Evolutionary conservation across 2,329 filamentous ascomycete species (phyloP), one percentile per base, ranked within the genome.

Genomic region (Diaporthe caulivora): DNA sequence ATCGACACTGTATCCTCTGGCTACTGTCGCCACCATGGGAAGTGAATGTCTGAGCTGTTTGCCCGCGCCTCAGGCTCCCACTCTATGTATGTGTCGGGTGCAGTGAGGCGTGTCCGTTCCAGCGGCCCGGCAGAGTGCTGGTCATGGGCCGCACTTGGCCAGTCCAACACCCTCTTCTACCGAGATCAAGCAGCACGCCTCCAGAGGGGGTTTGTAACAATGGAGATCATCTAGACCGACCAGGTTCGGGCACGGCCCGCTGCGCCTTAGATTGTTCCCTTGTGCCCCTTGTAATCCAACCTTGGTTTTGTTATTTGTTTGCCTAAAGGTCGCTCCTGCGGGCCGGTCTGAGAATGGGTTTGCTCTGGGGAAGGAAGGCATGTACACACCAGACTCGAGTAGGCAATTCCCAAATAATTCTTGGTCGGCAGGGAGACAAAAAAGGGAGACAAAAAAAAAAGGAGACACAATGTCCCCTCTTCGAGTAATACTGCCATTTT

Each of bases 61-160:
- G n/a, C 57, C 47, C 53, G 47, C 47, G 62, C 62, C 62, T 53
- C 44, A 67, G 62, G 62, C 47, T 53, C 31, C 44, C 34, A 47
- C 10, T 40, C 15, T 7, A 67, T 40, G 51, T 21, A 2, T 10
- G 10, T 37, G 8, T 8, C 31, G 21, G 47, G 47, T 67, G n/a
- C 37, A 15, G 15, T 26, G 62, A 37, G 31, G 44, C 29, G 29
- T 51, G 62, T 51, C 62, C 47, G 31, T 65, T 6, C 44, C n/a
- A 11, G 21, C 62, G 62, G 62, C 62, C 62, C 62, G 62, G 31
- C 29, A 37, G 29, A 26, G 18, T 34, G 8, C 17, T 51, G 47
- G 47, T 40, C 44, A 13, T 10, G 37, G 47, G 62, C 47, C 62
- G 21, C 15, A 40, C 29, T 24, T 9, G 62, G 44, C 62, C 62